Evolutionary conservation across 2,329 filamentous ascomycete genomes (phyloP).

Genomic region (Bipolaris zeicola): DNA sequence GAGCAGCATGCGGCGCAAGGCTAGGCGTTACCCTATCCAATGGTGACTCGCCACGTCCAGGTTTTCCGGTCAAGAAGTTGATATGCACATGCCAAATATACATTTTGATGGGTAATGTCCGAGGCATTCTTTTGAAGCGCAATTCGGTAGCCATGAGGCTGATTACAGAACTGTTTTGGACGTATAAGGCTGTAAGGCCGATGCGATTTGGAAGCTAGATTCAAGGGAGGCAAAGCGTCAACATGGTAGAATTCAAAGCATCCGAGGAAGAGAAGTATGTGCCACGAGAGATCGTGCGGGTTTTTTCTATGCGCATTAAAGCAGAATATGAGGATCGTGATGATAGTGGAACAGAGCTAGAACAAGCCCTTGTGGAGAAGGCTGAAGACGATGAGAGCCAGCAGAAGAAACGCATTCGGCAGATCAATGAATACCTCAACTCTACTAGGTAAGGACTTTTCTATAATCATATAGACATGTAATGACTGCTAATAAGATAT

Average conservation of each 20-base stretch:
- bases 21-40: not conserved
- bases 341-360: not conserved
- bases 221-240: not conserved
- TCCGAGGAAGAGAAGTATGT: constrained; percentile 1
- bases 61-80: not conserved
- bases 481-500: not conserved
- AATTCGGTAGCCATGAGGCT: not conserved
- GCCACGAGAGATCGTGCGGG: constrained; percentile 1
- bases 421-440: constrained; percentile 1
- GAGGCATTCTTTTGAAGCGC: not conserved
- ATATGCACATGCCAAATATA: not conserved
- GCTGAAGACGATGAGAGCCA: not conserved
- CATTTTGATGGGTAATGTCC: not conserved
- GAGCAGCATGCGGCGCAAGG: not conserved
- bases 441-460: not conserved
- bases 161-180: not conserved
- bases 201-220: not conserved
- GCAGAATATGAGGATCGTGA: not conserved
- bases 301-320: not conserved
- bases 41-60: not conserved
- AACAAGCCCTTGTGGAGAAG: not conserved
- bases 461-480: not conserved
- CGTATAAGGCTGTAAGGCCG: not conserved
- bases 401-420: not conserved
- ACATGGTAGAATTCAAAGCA: not conserved